Percentiles rank a stretch among this genome's conserved stretches.
Conservation (phyloP, 225 moss, liverwort and hornwort genomes). For the Rhytidiadelphus loreus region DNA sequence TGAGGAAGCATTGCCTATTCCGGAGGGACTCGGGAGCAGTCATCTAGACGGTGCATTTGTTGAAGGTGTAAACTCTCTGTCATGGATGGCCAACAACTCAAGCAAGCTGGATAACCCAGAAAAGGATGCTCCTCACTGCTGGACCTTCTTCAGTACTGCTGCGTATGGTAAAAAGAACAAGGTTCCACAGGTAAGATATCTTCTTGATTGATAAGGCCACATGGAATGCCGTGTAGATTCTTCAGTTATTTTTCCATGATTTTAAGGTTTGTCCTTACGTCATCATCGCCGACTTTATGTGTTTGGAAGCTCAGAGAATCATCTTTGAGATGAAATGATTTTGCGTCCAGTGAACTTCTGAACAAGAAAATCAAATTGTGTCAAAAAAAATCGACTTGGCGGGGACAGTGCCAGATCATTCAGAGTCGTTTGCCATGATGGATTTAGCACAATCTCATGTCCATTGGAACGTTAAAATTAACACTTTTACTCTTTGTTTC, state of each 20-base stretch:
- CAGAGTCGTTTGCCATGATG: background rate
- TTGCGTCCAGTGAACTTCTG: background rate
- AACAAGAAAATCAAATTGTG: background rate
- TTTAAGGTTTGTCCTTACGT: background rate
- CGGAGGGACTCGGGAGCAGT: conserved; percentile 31
- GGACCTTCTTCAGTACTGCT: conserved; percentile 95
- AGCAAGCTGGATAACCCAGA: conserved; percentile 36
- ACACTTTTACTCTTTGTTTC: background rate
- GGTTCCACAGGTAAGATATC: conserved; percentile 65
- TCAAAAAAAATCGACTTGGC: background rate
- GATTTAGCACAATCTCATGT: background rate
- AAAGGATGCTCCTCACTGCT: conserved; percentile 58
- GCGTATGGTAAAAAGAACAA: conserved; percentile 83
- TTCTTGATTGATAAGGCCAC: background rate
- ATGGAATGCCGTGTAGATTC: background rate
- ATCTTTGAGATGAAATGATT: background rate
- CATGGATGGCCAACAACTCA: conserved; percentile 96
- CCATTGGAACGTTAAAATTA: background rate
- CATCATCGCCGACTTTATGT: background rate
- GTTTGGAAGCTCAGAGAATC: background rate
- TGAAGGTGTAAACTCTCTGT: conserved; percentile 63
- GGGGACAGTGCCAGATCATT: background rate
- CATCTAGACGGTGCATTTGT: conserved; percentile 82
- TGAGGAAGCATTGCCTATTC: conserved; percentile 54
- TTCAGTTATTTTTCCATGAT: background rate